Evolutionary conservation across 306 rosid species (phyloP).

Genomic region (Trifolium dubium): DNA sequence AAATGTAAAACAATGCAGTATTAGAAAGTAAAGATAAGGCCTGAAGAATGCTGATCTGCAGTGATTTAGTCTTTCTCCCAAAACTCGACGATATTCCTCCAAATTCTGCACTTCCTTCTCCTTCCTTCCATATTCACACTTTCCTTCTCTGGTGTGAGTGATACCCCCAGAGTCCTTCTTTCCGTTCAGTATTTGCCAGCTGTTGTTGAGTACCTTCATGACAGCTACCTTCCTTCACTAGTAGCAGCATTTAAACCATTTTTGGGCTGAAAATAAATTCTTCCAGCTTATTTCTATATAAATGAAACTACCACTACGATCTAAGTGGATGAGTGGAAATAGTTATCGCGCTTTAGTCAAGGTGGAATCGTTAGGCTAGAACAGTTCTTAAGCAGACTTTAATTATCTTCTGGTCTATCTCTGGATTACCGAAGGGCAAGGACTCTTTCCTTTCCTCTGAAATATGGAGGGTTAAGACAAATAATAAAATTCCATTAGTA

Average conservation of each 20-base stretch:
- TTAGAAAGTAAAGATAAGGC: no score
- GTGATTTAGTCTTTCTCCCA: no score
- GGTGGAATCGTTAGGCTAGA: background rate
- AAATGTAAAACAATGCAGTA: no score
- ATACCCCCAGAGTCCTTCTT: no score
- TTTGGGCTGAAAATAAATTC: conserved; percentile 1
- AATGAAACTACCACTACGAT: background rate
- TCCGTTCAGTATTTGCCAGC: no score
- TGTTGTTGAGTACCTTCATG: no score
- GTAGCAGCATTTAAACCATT: conserved; percentile 16
- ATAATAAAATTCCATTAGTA: background rate
- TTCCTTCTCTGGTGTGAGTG: no score
- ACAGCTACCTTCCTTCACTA: background rate
- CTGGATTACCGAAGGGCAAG: background rate
- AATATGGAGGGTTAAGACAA: background rate
- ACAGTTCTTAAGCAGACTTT: background rate
- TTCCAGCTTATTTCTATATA: conserved; percentile 18
- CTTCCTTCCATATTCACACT: no score
- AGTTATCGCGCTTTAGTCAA: background rate
- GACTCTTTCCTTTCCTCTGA: background rate
- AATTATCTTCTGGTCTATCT: background rate
- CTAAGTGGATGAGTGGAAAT: background rate
- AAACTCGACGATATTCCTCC: no score
- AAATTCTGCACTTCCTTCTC: no score
- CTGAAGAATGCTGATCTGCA: no score